Evolutionary conservation across 805 yeast genomes (phyloP).

Genomic region (Lachancea fermentati): DNA sequence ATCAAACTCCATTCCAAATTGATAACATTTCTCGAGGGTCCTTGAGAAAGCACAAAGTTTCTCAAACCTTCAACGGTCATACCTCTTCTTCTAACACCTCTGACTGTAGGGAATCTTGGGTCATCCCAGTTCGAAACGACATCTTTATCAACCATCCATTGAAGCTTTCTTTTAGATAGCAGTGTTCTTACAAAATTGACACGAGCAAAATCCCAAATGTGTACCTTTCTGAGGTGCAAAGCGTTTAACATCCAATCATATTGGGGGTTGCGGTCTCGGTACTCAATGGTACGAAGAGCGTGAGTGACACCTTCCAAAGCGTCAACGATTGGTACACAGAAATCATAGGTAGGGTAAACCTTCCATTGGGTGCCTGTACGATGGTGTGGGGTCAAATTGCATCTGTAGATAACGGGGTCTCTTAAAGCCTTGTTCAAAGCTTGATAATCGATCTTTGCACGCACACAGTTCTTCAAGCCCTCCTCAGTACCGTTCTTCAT

Average conservation of each 20-base stretch:
- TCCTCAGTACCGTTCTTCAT: slow-evolving; percentile 93
- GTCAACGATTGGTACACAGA: slow-evolving; percentile 97
- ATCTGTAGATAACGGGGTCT: slow-evolving; percentile 97
- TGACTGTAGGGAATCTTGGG: slow-evolving; percentile 98
- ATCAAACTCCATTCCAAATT: slow-evolving; percentile 96
- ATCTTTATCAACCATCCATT: slow-evolving; percentile 95
- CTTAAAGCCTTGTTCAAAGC: slow-evolving; percentile 92
- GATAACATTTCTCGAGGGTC: slow-evolving; percentile 95
- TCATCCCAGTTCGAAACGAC: slow-evolving; percentile 95
- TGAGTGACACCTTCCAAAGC: slow-evolving; percentile 96
- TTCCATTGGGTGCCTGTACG: slow-evolving; percentile 93
- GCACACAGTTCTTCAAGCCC: slow-evolving; percentile 86
- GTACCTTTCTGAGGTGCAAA: slow-evolving; percentile 80
- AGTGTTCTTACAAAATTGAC: slow-evolving; percentile 95
- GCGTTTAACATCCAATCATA: slow-evolving; percentile 93
- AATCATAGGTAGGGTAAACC: slow-evolving; percentile 96
- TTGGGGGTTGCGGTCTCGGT: slow-evolving; percentile 97
- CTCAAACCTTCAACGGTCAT: slow-evolving; percentile 98
- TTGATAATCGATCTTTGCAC: slow-evolving; percentile 93
- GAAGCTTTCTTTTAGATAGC: slow-evolving; percentile 93
- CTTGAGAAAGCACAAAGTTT: slow-evolving; percentile 90
- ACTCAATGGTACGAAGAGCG: slow-evolving; percentile 95
- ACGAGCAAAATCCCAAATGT: slow-evolving; percentile 97
- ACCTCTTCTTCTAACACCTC: slow-evolving; percentile 99
- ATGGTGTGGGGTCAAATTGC: slow-evolving; percentile 96